Percentiles rank a stretch among this genome's conserved stretches.
Evolutionary conservation across 176 grass and related monocot genomes (phyloP).

Genomic region (Themeda triandra): DNA sequence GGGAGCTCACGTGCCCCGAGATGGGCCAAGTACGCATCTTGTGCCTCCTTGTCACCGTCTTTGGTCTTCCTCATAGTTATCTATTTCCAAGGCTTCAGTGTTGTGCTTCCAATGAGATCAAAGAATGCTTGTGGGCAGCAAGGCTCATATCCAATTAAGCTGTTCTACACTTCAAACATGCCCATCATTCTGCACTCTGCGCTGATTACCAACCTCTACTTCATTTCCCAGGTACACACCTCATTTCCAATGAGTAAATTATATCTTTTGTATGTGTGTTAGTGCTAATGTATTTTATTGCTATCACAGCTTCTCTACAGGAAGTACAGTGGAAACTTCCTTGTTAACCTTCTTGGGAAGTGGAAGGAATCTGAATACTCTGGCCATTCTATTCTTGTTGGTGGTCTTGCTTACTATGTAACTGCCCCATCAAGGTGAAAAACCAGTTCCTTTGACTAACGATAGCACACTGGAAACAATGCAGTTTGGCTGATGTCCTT

Average conservation of each 20-base stretch:
- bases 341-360: conserved; percentile 85
- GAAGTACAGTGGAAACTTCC: conserved; percentile 86
- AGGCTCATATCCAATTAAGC: conserved; percentile 95
- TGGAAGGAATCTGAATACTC: conserved; percentile 96
- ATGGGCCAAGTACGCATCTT: no score
- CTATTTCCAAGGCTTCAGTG: conserved; percentile 96
- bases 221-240: conserved; percentile 73
- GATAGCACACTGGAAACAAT: conserved; percentile 21
- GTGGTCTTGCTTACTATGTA: conserved; percentile 91
- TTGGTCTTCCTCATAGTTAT: conserved; percentile 94
- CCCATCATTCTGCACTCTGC: conserved; percentile 95
- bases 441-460: conserved; percentile 22
- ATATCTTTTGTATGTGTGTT: background rate
- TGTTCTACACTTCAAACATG: conserved; percentile 98
- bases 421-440: conserved; percentile 90
- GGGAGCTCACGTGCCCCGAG: no score
- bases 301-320: conserved; percentile 73
- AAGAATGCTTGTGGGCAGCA: conserved; percentile 94
- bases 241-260: background rate
- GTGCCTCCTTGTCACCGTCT: conserved; percentile 85
- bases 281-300: conserved; percentile 28
- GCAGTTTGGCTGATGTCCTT: conserved; percentile 63
- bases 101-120: conserved; percentile 89
- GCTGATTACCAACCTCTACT: conserved; percentile 88
- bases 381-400: conserved; percentile 78